Percentiles rank a stretch among this genome's conserved stretches.
Conservation (phyloP, 257 asterid species). For the Rehmannia glutinosa region DNA sequence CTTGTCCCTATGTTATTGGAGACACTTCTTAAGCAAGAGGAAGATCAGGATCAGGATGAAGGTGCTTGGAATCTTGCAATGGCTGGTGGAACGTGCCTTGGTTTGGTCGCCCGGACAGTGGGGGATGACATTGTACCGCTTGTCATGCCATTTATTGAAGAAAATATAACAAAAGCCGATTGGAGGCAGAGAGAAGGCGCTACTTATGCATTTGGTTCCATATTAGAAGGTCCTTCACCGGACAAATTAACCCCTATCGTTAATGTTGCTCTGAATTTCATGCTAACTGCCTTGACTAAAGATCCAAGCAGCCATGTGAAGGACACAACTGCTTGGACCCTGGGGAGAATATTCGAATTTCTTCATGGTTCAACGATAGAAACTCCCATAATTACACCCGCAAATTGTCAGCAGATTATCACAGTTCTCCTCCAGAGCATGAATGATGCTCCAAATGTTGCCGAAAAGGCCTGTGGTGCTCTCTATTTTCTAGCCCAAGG, state of each 20-base stretch:
- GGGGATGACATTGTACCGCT: slow-evolving; percentile 81
- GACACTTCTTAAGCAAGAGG: slow-evolving; percentile 85
- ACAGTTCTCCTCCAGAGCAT: slow-evolving; percentile 68
- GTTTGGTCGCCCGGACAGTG: slow-evolving; percentile 76
- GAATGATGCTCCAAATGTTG: slow-evolving; percentile 74
- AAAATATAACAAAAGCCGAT: slow-evolving; percentile 51
- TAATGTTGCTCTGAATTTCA: slow-evolving; percentile 58
- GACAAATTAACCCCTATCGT: slow-evolving; percentile 66
- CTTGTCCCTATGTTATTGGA: slow-evolving; percentile 70
- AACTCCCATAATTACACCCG: slow-evolving; percentile 55
- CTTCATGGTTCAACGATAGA: slow-evolving; percentile 68
- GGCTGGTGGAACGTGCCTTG: slow-evolving; percentile 93
- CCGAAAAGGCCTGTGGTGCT: slow-evolving; percentile 83
- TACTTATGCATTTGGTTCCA: slow-evolving; percentile 81
- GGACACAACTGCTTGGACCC: slow-evolving; percentile 86
- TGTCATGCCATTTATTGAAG: slow-evolving; percentile 78
- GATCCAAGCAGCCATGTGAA: slow-evolving; percentile 77
- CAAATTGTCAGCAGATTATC: slow-evolving; percentile 59
- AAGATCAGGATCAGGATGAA: slow-evolving; percentile 83
- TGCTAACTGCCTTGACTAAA: slow-evolving; percentile 62
- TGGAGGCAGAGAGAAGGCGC: slow-evolving; percentile 86
- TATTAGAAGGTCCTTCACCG: slow-evolving; percentile 77
- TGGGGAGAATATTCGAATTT: slow-evolving; percentile 76
- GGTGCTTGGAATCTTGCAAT: slow-evolving; percentile 88
- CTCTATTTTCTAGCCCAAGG: slow-evolving; percentile 77